Evolutionary conservation across 2,329 filamentous ascomycete species (phyloP).

Genomic region (Colletotrichum spinosum): DNA sequence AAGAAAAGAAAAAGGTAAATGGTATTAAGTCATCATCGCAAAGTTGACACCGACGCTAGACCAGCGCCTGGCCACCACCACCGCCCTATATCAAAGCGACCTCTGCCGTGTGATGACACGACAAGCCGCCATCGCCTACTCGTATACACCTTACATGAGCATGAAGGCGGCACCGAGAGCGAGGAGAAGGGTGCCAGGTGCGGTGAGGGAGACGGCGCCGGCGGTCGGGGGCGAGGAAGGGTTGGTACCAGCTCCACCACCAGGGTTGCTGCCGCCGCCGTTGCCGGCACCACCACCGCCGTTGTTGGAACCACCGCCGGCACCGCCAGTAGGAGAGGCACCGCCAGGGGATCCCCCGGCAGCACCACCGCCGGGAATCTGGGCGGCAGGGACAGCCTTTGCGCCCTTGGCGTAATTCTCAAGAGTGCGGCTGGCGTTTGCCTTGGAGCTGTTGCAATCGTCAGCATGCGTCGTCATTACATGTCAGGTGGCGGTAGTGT

Average conservation of each 20-base stretch:
- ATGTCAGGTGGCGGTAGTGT: neutral
- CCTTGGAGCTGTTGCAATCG: constrained; percentile 51
- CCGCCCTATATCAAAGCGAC: constrained; percentile 1
- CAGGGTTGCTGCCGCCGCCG: constrained; percentile 15
- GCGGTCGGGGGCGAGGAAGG: constrained; percentile 31
- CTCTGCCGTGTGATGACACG: neutral
- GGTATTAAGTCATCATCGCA: constrained; percentile 36
- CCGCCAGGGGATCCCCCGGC: constrained; percentile 34
- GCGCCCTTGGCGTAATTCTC: constrained; percentile 59
- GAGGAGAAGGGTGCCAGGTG: constrained; percentile 56
- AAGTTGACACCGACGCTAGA: constrained; percentile 28
- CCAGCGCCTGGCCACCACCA: constrained; percentile 13
- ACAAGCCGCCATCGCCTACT: neutral
- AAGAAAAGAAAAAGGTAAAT: constrained; percentile 30
- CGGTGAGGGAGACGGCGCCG: constrained; percentile 48
- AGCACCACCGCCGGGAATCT: constrained; percentile 38
- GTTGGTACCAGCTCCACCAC: constrained; percentile 24
- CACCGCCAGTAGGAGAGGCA: constrained; percentile 39
- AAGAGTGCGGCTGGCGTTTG: constrained; percentile 65
- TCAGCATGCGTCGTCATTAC: constrained; percentile 21
- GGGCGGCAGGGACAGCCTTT: constrained; percentile 41
- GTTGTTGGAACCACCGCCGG: constrained; percentile 31
- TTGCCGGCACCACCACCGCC: constrained; percentile 29
- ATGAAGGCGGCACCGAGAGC: constrained; percentile 57
- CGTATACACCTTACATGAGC: constrained; percentile 46